Base-by-base conservation (phyloP, 345 rosid genomes). In the Orychophragmus violaceus region DNA sequence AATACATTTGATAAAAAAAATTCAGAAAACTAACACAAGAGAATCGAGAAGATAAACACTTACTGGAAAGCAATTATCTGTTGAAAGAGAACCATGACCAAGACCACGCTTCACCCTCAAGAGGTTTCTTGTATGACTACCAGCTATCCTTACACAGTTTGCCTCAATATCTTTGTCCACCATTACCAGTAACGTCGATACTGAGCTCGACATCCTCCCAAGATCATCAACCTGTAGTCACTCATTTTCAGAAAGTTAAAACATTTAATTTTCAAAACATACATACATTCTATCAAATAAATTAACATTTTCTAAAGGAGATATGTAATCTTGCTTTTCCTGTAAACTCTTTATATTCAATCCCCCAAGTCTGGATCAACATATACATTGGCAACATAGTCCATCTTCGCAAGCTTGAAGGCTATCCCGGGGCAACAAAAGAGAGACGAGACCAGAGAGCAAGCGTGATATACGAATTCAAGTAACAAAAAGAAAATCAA, bases 41-140 rank as follows among this genome's bases (percentile, higher is more conserved):
- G 42, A 39, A 24, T 30, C 7, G 0, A 56, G 3, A 57, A 30
- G 50, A 42, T 3, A 29, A 33, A 42, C 16, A 75, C 94, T 10
- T 82, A 88, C 98, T 81, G 82, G 22, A 91, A 68, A 59, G 74
- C 74, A 6, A 92, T 48, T 19, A 92, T 83, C 70, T 87, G 86
- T 72, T 92, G 90, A 37, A 89, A 89, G 22, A 92, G 87, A 36
- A 92, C 86, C 79, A 76, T 84, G 64, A 89, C 97, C 98, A 32
- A 92, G 79, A 37, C 97, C 98, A 12, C 98, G 97, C 84, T 89
- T 92, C 12, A 92, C 98, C 72, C 90, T 82, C 85, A 87, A n/a
- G n/a, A n/a, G n/a, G n/a, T n/a, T n/a, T n/a, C n/a, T n/a, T n/a
- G n/a, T n/a, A n/a, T n/a, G n/a, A n/a, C n/a, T n/a, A n/a, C n/a